Percentiles rank a stretch among this genome's conserved stretches.
These are phyloP conservation scores for Berkeleyomyces rouxiae DNA, from an alignment of 2,329 filamentous ascomycete species.

Conservation along the genomic window DNA sequence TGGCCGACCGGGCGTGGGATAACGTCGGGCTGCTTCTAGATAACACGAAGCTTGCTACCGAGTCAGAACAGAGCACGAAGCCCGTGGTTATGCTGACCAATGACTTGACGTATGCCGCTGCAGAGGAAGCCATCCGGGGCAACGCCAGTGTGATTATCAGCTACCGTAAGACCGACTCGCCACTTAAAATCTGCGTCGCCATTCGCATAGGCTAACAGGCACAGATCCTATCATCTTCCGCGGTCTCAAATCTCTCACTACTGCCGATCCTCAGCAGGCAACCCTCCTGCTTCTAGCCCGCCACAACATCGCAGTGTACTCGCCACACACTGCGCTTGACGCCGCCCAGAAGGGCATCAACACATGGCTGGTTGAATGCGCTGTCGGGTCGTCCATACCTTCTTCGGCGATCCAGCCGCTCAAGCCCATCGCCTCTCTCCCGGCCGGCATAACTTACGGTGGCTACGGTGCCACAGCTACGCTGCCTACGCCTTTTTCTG, in stretches of 20 bases:
- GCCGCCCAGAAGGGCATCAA: slow-evolving; percentile 72
- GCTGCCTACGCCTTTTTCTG: slow-evolving; percentile 24
- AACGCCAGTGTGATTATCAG: slow-evolving; percentile 67
- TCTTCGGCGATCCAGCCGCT: slow-evolving; percentile 20
- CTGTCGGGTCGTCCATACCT: slow-evolving; percentile 36
- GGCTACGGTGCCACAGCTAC: slow-evolving; percentile 37
- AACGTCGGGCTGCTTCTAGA: slow-evolving; percentile 73
- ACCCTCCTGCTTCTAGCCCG: slow-evolving; percentile 68
- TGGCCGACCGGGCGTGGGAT: slow-evolving; percentile 85
- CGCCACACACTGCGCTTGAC: slow-evolving; percentile 88
- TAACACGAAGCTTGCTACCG: slow-evolving; percentile 21
- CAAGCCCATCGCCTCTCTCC: slow-evolving; percentile 28
- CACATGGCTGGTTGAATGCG: slow-evolving; percentile 82
- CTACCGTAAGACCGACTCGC: slow-evolving; percentile 46
- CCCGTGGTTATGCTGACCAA: slow-evolving; percentile 48
- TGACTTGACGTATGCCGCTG: slow-evolving; percentile 77
- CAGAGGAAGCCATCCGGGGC: slow-evolving; percentile 69
- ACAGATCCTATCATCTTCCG: slow-evolving; percentile 93
- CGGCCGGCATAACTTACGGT: slow-evolving; percentile 28
- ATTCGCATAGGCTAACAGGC: slow-evolving; percentile 1
- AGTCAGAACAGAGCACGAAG: slow-evolving; percentile 19
- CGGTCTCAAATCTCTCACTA: slow-evolving; percentile 73
- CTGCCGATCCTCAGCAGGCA: slow-evolving; percentile 70
- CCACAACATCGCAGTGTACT: slow-evolving; percentile 86
- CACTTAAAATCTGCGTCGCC: not conserved